Evolutionary conservation across 257 asterid species (phyloP), one percentile per base, ranked within the genome.

Genomic region (Petunia secreta): DNA sequence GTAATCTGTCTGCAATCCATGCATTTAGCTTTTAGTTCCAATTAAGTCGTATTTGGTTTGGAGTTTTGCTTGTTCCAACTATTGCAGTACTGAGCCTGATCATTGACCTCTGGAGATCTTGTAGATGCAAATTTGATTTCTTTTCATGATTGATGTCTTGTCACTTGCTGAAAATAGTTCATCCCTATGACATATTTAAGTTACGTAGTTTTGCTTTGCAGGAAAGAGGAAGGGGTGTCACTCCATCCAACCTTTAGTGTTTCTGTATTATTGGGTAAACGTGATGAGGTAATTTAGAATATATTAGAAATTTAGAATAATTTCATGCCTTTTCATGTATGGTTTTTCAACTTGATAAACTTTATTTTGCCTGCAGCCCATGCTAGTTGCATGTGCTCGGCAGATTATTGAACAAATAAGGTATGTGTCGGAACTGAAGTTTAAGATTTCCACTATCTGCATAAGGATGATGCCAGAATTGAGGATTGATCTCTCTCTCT

Each of bases 221-320:
- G 99, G 96, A 93, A 93, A 83, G 99, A 95, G 87, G 98, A 91
- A 87, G 91, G 91, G 37, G 89, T 91, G 82, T 84, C 93, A 11
- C 84, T 89, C 67, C 88, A 92, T 68, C 93, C 97, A 75, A 95
- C 97, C 40, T 93, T 87, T 84, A 89, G 85, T 54, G 95, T 93
- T 40, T 78, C 86, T 75, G 90, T 95, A 78, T 88, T 92, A 69
- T 87, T 95, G 75, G 99, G 98, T 44, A 95, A 95, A 86, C 86
- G 96, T 8, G 93, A 93, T 48, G 99, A 92, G 97, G 99, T 93
- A 88, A 80, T 79, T 52, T 39, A 39, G 2, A 55, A 11, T 5
- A 10, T 40, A 2, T 38, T 63, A 55, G 25, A 25, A 25, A 25
- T 25, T 25, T 25, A 25, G 43, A 63, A 48, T 34, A 9, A 44